A percentile compares a stretch with the other conserved stretches of the same genome.
These are phyloP conservation scores for Garcia nutans DNA, from an alignment of 345 rosid genomes.

Conservation along the genomic window DNA sequence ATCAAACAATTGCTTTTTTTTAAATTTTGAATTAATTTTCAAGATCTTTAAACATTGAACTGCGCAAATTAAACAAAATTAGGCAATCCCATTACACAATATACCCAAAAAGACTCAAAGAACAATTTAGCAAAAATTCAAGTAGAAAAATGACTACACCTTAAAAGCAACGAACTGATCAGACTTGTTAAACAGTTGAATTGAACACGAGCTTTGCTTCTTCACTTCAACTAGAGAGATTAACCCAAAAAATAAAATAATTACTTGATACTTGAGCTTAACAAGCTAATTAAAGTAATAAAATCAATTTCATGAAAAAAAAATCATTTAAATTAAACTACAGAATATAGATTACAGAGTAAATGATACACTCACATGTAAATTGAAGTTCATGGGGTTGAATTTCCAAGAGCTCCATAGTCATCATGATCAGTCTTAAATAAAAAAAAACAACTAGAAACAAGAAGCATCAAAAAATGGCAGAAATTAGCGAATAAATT, in stretches of 20 bases:
- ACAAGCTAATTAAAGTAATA: no score
- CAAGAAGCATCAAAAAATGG: neutral
- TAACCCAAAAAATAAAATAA: neutral
- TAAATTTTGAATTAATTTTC: neutral
- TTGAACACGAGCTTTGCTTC: constrained; percentile 49
- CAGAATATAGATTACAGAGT: neutral
- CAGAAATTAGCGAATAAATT: neutral
- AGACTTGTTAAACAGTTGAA: constrained; percentile 43
- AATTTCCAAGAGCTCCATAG: constrained; percentile 48
- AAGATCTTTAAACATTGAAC: neutral
- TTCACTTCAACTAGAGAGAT: constrained; percentile 46
- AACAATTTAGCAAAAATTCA: neutral
- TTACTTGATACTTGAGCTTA: no score
- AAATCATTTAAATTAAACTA: no score
- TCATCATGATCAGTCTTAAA: constrained; percentile 28
- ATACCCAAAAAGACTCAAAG: neutral
- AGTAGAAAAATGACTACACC: constrained; percentile 24
- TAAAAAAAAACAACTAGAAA: neutral
- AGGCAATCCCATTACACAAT: neutral
- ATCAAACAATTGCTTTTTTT: constrained; percentile 2
- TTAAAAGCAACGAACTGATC: constrained; percentile 62
- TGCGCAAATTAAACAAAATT: no score
- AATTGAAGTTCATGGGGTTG: constrained; percentile 46
- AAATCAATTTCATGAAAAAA: no score
- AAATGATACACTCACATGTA: constrained; percentile 35